Evolutionary conservation across 495 filamentous ascomycete species (phyloP).

Genomic region (Penicillium lagena): DNA sequence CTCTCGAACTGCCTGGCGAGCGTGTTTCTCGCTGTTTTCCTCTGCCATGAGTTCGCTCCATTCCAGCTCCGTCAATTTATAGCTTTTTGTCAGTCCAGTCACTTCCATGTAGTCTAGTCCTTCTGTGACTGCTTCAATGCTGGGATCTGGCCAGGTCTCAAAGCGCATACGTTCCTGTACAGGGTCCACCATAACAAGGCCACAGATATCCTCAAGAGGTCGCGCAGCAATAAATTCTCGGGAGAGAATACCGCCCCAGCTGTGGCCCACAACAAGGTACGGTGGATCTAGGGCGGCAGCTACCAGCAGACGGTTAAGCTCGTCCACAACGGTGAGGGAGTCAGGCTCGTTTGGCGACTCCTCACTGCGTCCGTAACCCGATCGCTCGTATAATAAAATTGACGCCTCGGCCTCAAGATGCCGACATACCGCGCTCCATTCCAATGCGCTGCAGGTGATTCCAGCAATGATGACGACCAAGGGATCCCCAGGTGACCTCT

Average conservation of each 20-base stretch:
- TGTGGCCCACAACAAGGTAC: slow-evolving; percentile 5
- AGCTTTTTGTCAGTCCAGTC: not conserved
- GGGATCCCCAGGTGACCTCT: not conserved
- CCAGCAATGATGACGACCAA: slow-evolving; percentile 1
- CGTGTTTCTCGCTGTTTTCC: not conserved
- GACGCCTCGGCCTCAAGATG: slow-evolving; percentile 1
- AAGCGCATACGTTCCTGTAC: slow-evolving; percentile 5
- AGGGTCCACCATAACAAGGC: not conserved
- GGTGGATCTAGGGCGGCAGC: not conserved
- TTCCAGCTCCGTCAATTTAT: slow-evolving; percentile 1
- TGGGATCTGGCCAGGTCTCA: slow-evolving; percentile 3
- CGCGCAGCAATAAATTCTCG: slow-evolving; percentile 2
- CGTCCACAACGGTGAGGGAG: slow-evolving; percentile 2
- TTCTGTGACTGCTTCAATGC: slow-evolving; percentile 1
- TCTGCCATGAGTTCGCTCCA: slow-evolving; percentile 1
- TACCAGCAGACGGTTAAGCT: slow-evolving; percentile 1
- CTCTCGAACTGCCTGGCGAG: slow-evolving; percentile 1
- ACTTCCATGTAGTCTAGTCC: slow-evolving; percentile 4
- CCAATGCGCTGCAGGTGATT: slow-evolving; percentile 3
- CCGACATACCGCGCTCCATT: slow-evolving; percentile 6
- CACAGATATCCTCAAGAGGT: not conserved
- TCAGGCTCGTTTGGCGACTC: not conserved
- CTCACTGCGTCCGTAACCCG: slow-evolving; percentile 4
- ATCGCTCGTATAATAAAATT: slow-evolving; percentile 1
- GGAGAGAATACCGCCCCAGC: slow-evolving; percentile 3